Percentiles rank a stretch among this genome's conserved stretches.
These are phyloP conservation scores for Penicillium sp. DNA, from an alignment of 2,329 filamentous ascomycete species.

Conservation along the genomic window DNA sequence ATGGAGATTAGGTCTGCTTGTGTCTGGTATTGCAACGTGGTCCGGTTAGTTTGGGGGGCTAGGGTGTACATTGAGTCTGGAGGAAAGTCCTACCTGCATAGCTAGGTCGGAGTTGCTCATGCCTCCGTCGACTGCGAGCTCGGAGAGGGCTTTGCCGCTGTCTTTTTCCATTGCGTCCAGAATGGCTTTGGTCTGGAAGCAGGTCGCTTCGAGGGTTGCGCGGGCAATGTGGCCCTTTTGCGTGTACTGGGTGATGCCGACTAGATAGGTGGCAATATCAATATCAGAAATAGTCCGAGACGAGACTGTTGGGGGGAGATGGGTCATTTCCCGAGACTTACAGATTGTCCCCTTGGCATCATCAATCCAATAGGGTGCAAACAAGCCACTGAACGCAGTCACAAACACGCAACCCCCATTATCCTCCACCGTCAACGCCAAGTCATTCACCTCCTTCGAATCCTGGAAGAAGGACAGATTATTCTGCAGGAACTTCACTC, in stretches of 20 bases:
- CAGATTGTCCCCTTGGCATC: constrained; percentile 85
- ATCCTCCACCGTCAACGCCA: constrained; percentile 67
- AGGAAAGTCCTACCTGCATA: constrained; percentile 66
- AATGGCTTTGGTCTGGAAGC: constrained; percentile 90
- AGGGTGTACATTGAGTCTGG: background rate
- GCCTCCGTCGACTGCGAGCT: constrained; percentile 82
- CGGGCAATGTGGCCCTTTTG: constrained; percentile 83
- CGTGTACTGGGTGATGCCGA: constrained; percentile 83
- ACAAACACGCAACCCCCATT: constrained; percentile 86
- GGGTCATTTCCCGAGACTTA: constrained; percentile 42
- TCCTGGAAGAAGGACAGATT: constrained; percentile 65
- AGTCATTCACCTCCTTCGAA: constrained; percentile 63
- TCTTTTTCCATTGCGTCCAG: constrained; percentile 89
- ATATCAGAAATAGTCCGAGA: background rate
- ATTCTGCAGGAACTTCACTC: constrained; percentile 73
- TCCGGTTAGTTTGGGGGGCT: background rate
- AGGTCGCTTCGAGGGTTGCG: constrained; percentile 86
- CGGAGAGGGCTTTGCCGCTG: constrained; percentile 71
- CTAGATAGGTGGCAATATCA: constrained; percentile 36
- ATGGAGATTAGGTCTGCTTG: constrained; percentile 86
- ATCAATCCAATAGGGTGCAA: constrained; percentile 94
- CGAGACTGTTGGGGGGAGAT: background rate
- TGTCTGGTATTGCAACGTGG: constrained; percentile 44
- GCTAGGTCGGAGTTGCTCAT: constrained; percentile 86
- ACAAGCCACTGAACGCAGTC: constrained; percentile 86